Evolutionary conservation across 1,284 basidiomycete genomes (phyloP).

Genomic region (Ganoderma multipileum): DNA sequence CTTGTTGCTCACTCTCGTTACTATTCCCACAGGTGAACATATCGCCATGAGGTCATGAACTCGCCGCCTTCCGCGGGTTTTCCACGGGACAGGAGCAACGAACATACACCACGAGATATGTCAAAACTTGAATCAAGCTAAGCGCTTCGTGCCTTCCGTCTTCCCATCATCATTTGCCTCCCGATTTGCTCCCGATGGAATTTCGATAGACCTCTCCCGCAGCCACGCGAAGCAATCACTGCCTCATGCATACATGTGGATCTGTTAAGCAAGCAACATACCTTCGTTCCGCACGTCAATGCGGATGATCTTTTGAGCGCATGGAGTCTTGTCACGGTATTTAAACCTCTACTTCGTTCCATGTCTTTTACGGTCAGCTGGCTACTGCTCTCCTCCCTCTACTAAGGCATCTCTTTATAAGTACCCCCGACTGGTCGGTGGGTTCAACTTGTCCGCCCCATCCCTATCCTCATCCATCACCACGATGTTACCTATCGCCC

Average conservation of each 20-base stretch:
- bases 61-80: background rate
- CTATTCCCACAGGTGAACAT: background rate
- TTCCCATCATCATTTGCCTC: constrained; percentile 1
- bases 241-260: background rate
- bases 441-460: background rate
- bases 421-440: background rate
- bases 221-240: background rate
- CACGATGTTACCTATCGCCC: background rate
- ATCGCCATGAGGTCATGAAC: background rate
- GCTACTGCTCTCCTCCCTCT: background rate
- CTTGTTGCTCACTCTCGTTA: background rate
- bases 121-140: background rate
- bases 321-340: background rate
- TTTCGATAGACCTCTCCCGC: background rate
- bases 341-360: background rate
- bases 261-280: background rate
- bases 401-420: background rate
- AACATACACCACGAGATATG: background rate
- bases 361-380: background rate
- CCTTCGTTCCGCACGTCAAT: background rate
- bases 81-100: background rate
- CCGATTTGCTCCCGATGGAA: background rate
- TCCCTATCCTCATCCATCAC: too few relatives aligned
- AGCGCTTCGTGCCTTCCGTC: background rate
- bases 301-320: background rate